Base-by-base conservation (phyloP, 108 stramenopile species). In the Cyclotella cryptica region DNA sequence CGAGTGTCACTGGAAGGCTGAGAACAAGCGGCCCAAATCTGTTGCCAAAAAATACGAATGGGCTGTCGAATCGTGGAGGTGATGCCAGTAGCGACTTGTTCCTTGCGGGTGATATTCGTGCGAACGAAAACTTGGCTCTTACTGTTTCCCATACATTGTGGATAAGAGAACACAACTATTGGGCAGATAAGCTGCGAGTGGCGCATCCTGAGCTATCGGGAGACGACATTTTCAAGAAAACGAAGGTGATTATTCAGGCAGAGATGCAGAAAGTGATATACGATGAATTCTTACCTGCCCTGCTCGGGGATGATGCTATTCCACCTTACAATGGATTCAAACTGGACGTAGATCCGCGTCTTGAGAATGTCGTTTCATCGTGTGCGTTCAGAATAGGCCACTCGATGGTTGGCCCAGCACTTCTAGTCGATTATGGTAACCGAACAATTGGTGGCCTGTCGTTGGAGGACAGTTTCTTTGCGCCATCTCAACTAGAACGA, bases 91-190 rank as follows among this genome's bases (percentile, higher is more conserved):
- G 1, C 28, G 79, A 80, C 47, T 45, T 84, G 9, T 79, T 79
- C 66, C 22, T 82, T 10, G 79, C 85, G 3, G 85, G 85, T 39
- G 85, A 86, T 71, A 43, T 57, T 19, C 85, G 85, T 21, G 85
- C 69, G 28, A 86, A 86, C 67, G 81, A 78, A 55, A 80, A 86
- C 61, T 55, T 77, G 22, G 81, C 62, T 11, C 45, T 86, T 24
- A 39, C 59, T 11, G 62, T 51, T 0, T 26, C 61, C 18, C 80
- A 82, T 29, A 72, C 69, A 24, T 24, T 86, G 10, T 86, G 66
- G 55, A 43, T 86, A 3, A 47, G 79, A 46, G 85, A 86, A 40
- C 85, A 86, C 57, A 86, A 86, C 42, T 27, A 70, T 44, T 79
- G 69, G 77, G 83, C 78, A 4, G 81, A 71, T 47, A 22, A 42